These are phyloP conservation scores for Globisporangium viniferum DNA, from an alignment of 352 stramenopile species.

Conservation along the genomic window DNA sequence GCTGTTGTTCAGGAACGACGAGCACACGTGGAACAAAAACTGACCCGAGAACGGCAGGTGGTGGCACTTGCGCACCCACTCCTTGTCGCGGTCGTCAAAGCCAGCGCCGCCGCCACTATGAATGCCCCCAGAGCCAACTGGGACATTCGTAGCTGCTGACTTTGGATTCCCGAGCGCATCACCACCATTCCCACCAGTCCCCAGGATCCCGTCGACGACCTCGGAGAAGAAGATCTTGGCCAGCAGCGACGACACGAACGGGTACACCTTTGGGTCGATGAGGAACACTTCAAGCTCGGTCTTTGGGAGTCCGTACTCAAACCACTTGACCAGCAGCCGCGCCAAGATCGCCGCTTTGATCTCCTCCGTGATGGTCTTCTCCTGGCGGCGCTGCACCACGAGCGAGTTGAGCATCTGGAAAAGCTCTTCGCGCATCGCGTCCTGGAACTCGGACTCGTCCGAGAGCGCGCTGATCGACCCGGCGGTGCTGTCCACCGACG, in stretches of 20 bases:
- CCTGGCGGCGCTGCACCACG: constrained; percentile 43
- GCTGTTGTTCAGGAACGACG: constrained; percentile 48
- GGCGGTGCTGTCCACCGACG: constrained; percentile 26
- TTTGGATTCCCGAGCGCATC: background rate
- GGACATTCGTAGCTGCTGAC: background rate
- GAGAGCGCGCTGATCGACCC: constrained; percentile 18
- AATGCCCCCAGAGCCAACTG: background rate
- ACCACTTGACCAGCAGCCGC: constrained; percentile 82
- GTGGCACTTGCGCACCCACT: constrained; percentile 78
- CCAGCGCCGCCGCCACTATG: background rate
- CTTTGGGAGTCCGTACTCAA: constrained; percentile 61
- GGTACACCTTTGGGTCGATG: constrained; percentile 55
- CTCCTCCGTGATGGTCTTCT: constrained; percentile 28
- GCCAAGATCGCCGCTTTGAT: constrained; percentile 69
- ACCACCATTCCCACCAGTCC: constrained; percentile 14
- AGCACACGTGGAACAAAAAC: constrained; percentile 78
- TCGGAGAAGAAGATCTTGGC: constrained; percentile 78
- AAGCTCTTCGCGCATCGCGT: constrained; percentile 63
- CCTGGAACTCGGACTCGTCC: constrained; percentile 45
- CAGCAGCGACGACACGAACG: constrained; percentile 54
- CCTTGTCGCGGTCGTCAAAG: constrained; percentile 75
- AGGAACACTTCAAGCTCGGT: constrained; percentile 65
- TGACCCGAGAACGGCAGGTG: constrained; percentile 69
- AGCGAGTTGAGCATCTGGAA: constrained; percentile 55
- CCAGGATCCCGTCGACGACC: constrained; percentile 51